Evolutionary conservation across 805 yeast genomes (phyloP), one percentile per base, ranked within the genome.

Genomic region (Scheffersomyces amazonensis): DNA sequence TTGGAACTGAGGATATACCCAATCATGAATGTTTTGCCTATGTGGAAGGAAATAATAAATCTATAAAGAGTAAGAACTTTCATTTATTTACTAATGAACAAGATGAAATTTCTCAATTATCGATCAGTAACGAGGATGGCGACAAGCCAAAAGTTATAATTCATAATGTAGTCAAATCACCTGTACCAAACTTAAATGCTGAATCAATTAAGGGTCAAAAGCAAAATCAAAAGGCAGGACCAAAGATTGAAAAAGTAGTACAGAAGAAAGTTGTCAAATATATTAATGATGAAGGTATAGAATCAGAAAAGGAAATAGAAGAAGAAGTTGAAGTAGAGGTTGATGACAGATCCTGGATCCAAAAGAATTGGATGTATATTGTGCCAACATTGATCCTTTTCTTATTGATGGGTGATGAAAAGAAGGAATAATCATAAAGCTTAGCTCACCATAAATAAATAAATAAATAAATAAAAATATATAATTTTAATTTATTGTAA

Each of bases 301-400:
- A 44, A 27, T 43, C 47, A 3, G 56, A 53, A 35, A 40, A 39
- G 18, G 62, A 45, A 31, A 59, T 50, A 1, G 57, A 51, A 40
- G 56, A 52, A 17, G 58, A 53, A 24, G 49, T 40, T 12, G 48
- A 43, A 24, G 53, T 44, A 17, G 58, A 46, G 31, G 62, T 49
- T 16, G 64, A 54, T 33, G 53, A 52, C 12, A 50, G 66, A 27
- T 71, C 81, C 4, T 79, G 78, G 57, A 59, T 80, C 13, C 83
- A 79, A 52, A 73, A 73, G 53, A 73, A 80, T 57, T 80, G 85
- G 85, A 66, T 76, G 69, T 78, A 75, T 54, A 61, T 80, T 18
- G 76, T 76, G 6, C 77, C 80, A 2, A 76, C 76, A 11, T 43
- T 75, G 16, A 34, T 78, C 9, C 42, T 68, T 40, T 28, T 76